Evolutionary conservation across 2,329 filamentous ascomycete genomes (phyloP).

Genomic region (Ascochyta lentis): DNA sequence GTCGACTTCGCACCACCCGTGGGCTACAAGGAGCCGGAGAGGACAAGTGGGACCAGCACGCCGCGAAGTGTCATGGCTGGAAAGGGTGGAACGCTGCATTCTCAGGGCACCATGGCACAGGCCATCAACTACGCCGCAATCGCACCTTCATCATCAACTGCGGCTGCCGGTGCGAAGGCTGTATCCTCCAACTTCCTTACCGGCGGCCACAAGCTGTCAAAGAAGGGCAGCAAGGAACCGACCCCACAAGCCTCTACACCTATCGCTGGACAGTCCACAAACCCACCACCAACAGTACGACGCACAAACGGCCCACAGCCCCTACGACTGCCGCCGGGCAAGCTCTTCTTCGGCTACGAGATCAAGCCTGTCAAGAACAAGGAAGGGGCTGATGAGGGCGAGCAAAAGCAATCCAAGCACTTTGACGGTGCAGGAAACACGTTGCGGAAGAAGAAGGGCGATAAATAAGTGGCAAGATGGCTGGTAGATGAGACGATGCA

Average conservation of each 20-base stretch:
- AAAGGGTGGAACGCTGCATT: slow-evolving; percentile 76
- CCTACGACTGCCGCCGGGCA: slow-evolving; percentile 81
- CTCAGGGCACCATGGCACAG: slow-evolving; percentile 92
- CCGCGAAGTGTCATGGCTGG: slow-evolving; percentile 73
- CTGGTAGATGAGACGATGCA: slow-evolving; percentile 8
- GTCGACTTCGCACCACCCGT: slow-evolving; percentile 95
- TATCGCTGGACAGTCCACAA: slow-evolving; percentile 61
- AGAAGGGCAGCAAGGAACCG: slow-evolving; percentile 78
- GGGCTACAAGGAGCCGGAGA: slow-evolving; percentile 89
- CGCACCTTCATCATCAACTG: slow-evolving; percentile 75
- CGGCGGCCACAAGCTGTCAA: slow-evolving; percentile 82
- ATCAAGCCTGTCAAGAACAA: slow-evolving; percentile 86
- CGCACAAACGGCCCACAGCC: slow-evolving; percentile 83
- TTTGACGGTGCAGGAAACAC: slow-evolving; percentile 89
- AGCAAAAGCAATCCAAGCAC: slow-evolving; percentile 67
- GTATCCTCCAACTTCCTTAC: slow-evolving; percentile 79
- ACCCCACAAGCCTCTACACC: slow-evolving; percentile 69
- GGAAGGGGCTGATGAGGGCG: slow-evolving; percentile 63
- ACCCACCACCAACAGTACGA: slow-evolving; percentile 51
- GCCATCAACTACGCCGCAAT: slow-evolving; percentile 97
- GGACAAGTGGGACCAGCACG: slow-evolving; percentile 82
- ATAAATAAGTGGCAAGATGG: slow-evolving; percentile 34
- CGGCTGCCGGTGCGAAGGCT: slow-evolving; percentile 66
- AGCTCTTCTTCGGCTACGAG: slow-evolving; percentile 96
- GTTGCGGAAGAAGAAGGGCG: slow-evolving; percentile 74